Evolutionary conservation across 164 flowering plant genomes (phyloP).

Genomic region (Umbilicus rupestris): DNA sequence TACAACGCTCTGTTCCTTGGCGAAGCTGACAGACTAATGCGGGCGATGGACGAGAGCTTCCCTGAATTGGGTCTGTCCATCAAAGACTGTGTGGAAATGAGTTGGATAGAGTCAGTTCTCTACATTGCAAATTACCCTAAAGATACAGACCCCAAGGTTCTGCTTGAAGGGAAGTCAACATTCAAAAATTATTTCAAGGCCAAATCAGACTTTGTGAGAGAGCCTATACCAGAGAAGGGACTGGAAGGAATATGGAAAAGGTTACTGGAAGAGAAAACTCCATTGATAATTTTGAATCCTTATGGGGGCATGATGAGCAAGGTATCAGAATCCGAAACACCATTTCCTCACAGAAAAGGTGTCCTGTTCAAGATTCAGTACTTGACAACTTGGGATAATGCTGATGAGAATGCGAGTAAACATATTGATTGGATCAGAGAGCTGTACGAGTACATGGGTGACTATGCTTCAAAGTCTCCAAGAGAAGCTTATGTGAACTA

Average conservation of each 20-base stretch:
- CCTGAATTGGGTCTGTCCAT: conserved; percentile 20
- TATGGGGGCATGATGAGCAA: conserved; percentile 17
- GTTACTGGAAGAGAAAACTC: neutral
- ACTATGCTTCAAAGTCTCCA: conserved; percentile 14
- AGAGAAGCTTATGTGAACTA: conserved; percentile 22
- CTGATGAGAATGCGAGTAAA: neutral
- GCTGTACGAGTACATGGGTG: conserved; percentile 9
- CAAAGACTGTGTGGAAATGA: conserved; percentile 21
- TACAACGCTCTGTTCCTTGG: conserved; percentile 20
- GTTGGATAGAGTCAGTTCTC: conserved; percentile 22
- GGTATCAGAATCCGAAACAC: conserved; percentile 7
- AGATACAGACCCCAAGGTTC: conserved; percentile 10
- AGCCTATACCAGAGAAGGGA: conserved; percentile 9
- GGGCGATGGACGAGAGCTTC: conserved; percentile 18
- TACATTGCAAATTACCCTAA: conserved; percentile 5
- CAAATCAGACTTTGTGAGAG: conserved; percentile 14
- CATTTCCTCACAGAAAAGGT: conserved; percentile 17
- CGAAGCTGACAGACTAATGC: conserved; percentile 9
- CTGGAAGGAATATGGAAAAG: conserved; percentile 13
- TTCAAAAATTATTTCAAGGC: neutral
- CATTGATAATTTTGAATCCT: conserved; percentile 12
- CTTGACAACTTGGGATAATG: conserved; percentile 5
- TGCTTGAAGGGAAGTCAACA: conserved; percentile 14
- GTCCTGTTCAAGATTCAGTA: conserved; percentile 13
- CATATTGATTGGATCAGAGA: neutral